Base-by-base conservation (phyloP, 345 rosid genomes). In the Camelina laxa region DNA sequence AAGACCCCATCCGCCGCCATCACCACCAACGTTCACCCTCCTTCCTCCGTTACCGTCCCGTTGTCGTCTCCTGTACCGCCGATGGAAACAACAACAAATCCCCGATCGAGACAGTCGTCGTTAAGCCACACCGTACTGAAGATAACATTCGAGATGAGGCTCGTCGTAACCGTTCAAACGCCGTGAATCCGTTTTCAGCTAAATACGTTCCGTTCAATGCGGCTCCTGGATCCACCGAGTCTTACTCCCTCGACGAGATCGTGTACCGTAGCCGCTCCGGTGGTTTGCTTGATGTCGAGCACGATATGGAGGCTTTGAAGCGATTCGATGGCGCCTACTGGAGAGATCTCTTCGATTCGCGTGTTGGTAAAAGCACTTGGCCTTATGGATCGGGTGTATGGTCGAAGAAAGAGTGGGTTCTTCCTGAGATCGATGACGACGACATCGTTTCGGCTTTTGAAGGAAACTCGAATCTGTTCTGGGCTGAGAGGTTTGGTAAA, bases 331-430 rank as follows among this genome's bases (percentile, higher is more conserved):
- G 97, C 19, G 85, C 82, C 12, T 86, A 90, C 48, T 91, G 92
- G 97, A 74, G 90, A 36, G 86, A 85, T 55, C 84, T 90, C 53
- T 90, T 93, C 60, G 98, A 90, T 73, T 93, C 98, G 10, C 89
- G 96, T 7, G 87, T 91, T 47, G 98, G 96, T 22, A 89, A 87
- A 72, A 91, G 91, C 67, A 80, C 86, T 4, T 90, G 93, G 95
- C 97, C 97, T 0, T 93, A 86, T 55, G 97, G 97, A 15, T 90
- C 98, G 5, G 98, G 97, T 0, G 96, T 91, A 14, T 93, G 93
- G 98, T 84, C 89, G 77, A 93, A 93, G 80, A 93, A 91, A 77
- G 96, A 92, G 67, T 92, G 95, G 96, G 98, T 92, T 8, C 82
- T 92, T 31, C 96, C 95, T 0, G 92, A 86, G 85, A 90, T 92